Evolutionary conservation across 139 green algal genomes (phyloP), one percentile per base, ranked within the genome.

Genomic region (Volvox reticuliferus): DNA sequence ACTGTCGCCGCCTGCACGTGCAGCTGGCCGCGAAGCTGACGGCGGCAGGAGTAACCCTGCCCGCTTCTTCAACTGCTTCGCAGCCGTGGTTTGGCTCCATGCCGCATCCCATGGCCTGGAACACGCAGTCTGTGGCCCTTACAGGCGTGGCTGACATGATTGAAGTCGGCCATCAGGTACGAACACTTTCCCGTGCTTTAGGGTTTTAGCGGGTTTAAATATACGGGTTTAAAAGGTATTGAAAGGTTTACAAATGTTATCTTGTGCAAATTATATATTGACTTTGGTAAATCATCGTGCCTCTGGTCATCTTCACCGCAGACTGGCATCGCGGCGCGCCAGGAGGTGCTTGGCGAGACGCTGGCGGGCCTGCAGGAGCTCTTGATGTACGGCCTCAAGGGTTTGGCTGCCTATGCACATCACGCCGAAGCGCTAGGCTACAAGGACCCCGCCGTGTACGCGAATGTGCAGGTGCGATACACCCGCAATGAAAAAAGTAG

Each of bases 321-420:
- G 94, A 89, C 68, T 36, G 92, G 92, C 79, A 79, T 94, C 17
- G 13, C 84, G 18, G 65, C 36, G 20, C 87, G 92, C 33, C 92
- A 92, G 36, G 67, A 81, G 44, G 75, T 36, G 21, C 82, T 97
- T 63, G 93, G 95, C 78, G 78, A 93, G 36, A 93, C 95, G 37
- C 91, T 97, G 65, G 80, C 91, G 33, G 95, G 95, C 22, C 91
- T 97, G 37, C 95, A 97, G 37, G 95, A 97, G 92, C 88, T 97
- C 89, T 79, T 97, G 5, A 91, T 87, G 75, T 95, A 97, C 84
- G 95, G 94, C 62, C 80, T 97, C 35, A 96, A 96, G 91, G 95
- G 95, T n/a, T 82, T 96, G 35, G 73, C 63, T 19, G 95, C 95
- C 13, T 97, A 97, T 88, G 87, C 94, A 18, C 94, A 96, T 84